phyloP scores from a whole-genome alignment of 2,329 filamentous ascomycete genomes.

The Fusarium cicatricum region DNA sequence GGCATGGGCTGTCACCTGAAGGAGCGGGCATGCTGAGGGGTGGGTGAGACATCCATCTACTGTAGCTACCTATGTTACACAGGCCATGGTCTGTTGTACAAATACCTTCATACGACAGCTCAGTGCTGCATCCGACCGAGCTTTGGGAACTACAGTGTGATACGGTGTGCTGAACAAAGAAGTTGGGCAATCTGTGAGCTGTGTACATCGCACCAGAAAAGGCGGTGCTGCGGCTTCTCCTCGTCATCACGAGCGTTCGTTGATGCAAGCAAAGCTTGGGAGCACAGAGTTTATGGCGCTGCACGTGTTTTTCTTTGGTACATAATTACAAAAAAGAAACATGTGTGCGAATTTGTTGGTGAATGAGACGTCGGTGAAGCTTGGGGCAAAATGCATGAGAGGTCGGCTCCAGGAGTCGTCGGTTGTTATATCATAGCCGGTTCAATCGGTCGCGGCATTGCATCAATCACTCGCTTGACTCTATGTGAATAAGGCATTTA shows the following conservation, averaged over 20 bases:
- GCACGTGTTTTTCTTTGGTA: neutral
- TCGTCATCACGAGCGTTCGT: conserved; percentile 26
- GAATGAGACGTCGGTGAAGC: conserved; percentile 23
- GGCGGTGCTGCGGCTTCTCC: conserved; percentile 8
- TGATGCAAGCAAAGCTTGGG: conserved; percentile 27
- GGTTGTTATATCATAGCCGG: neutral
- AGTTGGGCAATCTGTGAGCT: neutral
- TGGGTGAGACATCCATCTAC: conserved; percentile 5
- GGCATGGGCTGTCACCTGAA: neutral
- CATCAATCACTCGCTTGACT: neutral
- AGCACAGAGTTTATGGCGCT: neutral
- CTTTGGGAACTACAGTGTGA: conserved; percentile 1
- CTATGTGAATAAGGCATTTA: too few species aligned
- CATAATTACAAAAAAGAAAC: conserved; percentile 11
- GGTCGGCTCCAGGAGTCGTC: conserved; percentile 14
- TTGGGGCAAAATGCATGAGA: neutral
- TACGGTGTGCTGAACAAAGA: neutral
- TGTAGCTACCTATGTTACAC: conserved; percentile 20
- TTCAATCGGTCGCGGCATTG: conserved; percentile 5
- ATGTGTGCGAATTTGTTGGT: conserved; percentile 1
- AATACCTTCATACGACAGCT: conserved; percentile 1
- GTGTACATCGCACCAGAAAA: neutral
- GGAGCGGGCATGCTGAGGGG: neutral
- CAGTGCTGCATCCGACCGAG: conserved; percentile 19
- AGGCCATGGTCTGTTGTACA: neutral